Base-by-base conservation (phyloP, 2,329 filamentous ascomycete genomes). In the Diaporthe velutina region DNA sequence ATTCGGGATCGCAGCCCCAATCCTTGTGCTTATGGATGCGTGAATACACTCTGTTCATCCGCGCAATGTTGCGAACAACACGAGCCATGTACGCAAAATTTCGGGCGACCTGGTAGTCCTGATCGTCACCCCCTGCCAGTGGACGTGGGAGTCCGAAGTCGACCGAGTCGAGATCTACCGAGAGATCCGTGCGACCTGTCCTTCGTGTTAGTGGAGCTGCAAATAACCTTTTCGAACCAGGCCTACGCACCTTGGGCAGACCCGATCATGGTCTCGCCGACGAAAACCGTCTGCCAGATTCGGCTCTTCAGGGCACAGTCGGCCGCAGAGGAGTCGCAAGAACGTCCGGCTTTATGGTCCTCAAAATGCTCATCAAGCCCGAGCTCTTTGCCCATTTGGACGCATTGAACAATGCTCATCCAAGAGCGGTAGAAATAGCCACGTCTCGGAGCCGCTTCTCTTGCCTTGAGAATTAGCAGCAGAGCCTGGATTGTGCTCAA, bases 351-450 rank as follows among this genome's bases (percentile, higher is more conserved):
- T 77, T 93, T 89, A 82, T 98, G 97, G 58, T 92, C 91, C 74
- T 94, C 92, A 76, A 92, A 92, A 84, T 98, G 96, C 77, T 98
- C 95, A 80, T 98, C 93, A 8, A 98, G 86, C 28, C 95, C 95
- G 42, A 98, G 87, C 81, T 98, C 96, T 80, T 97, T 97, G 35
- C 92, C 95, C 95, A 98, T 98, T 61, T 95, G 93, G 10, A 98
- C 93, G 77, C 96, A 95, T 76, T 96, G 95, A 71, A 98, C 96
- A 28, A 98, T 92, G 7, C 94, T 95, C 91, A 98, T 98, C 96
- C 97, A 98, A 0, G 97, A 98, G 50, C 96, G 93, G 84, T 97
- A 98, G 83, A 97, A 98, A 82, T 98, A 98, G 1, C 97, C 97
- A 75, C 95, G 92, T 81, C 98, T 98, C 0, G 96, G 96, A 12